Evolutionary conservation across 2,329 filamentous ascomycete species (phyloP).

Genomic region (Coniella lustricola): DNA sequence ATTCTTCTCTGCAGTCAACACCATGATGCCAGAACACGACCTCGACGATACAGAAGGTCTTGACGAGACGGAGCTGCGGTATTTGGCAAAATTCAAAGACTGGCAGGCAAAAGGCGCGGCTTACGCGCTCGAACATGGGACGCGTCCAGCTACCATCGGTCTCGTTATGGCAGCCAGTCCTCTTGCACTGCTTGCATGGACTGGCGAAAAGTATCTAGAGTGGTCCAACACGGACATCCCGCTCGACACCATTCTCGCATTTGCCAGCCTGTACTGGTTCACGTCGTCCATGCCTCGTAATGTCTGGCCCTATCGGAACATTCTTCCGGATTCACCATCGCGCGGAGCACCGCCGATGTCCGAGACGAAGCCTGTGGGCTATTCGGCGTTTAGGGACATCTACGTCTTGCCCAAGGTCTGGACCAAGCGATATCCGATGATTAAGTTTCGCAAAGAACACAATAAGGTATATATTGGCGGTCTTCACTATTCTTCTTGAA

Average conservation of each 20-base stretch:
- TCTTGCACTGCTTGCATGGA: slow-evolving; percentile 48
- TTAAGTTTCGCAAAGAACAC: slow-evolving; percentile 13
- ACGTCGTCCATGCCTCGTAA: slow-evolving; percentile 39
- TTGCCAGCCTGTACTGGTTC: slow-evolving; percentile 49
- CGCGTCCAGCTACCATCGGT: slow-evolving; percentile 49
- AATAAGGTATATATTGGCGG: slow-evolving; percentile 9
- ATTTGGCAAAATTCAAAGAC: slow-evolving; percentile 28
- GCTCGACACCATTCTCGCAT: slow-evolving; percentile 39
- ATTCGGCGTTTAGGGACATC: slow-evolving; percentile 38
- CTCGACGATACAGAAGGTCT: slow-evolving; percentile 11
- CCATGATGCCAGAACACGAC: background rate
- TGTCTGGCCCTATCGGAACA: slow-evolving; percentile 43
- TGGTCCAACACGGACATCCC: slow-evolving; percentile 38
- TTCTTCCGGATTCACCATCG: slow-evolving; percentile 8
- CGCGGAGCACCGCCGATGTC: background rate
- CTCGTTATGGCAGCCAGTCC: slow-evolving; percentile 46
- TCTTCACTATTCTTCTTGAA: background rate
- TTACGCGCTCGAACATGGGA: slow-evolving; percentile 47
- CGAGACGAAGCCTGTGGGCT: slow-evolving; percentile 37
- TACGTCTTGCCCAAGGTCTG: slow-evolving; percentile 30
- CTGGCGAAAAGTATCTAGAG: slow-evolving; percentile 49
- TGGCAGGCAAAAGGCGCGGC: slow-evolving; percentile 37
- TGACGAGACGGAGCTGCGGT: slow-evolving; percentile 28
- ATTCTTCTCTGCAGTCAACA: background rate
- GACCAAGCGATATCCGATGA: slow-evolving; percentile 20